Percentiles rank a stretch among this genome's conserved stretches.
phyloP scores from a whole-genome alignment of 352 stramenopile species.

The Phytophthora sp. region DNA sequence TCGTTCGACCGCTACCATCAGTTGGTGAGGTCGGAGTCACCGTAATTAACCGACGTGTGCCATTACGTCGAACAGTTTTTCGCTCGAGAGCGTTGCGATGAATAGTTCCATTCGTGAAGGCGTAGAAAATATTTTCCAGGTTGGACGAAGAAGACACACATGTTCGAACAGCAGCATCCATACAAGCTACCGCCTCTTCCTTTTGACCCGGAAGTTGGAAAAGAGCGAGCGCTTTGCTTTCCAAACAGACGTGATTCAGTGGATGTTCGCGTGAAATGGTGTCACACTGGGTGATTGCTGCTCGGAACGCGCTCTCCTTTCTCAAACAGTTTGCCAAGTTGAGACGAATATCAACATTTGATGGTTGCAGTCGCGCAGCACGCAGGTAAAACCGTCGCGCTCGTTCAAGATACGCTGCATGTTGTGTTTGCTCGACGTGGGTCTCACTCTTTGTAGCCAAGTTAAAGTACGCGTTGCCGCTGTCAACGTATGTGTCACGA shows the following conservation, averaged over 20 bases:
- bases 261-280: conserved; percentile 47
- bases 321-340: conserved; percentile 76
- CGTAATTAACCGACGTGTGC: conserved; percentile 5
- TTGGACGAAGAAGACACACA: conserved; percentile 66
- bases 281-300: conserved; percentile 65
- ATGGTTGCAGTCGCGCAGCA: conserved; percentile 63
- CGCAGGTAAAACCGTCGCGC: conserved; percentile 77
- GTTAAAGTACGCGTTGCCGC: conserved; percentile 82
- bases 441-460: conserved; percentile 45
- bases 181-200: conserved; percentile 57
- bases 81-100: conserved; percentile 63
- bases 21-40: conserved; percentile 1
- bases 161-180: conserved; percentile 59
- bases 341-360: conserved; percentile 61
- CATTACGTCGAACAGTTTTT: conserved; percentile 47
- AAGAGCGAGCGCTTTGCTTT: conserved; percentile 68
- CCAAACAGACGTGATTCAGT: conserved; percentile 54
- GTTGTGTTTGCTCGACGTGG: conserved; percentile 47
- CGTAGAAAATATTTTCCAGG: conserved; percentile 71
- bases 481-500: conserved; percentile 72
- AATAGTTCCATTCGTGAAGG: conserved; percentile 56
- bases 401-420: conserved; percentile 49
- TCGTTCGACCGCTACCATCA: conserved; percentile 7
- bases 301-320: conserved; percentile 44
- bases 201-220: conserved; percentile 47